These are phyloP conservation scores for Lolium perenne DNA, from an alignment of 176 grass and related monocot genomes.

Conservation along the genomic window DNA sequence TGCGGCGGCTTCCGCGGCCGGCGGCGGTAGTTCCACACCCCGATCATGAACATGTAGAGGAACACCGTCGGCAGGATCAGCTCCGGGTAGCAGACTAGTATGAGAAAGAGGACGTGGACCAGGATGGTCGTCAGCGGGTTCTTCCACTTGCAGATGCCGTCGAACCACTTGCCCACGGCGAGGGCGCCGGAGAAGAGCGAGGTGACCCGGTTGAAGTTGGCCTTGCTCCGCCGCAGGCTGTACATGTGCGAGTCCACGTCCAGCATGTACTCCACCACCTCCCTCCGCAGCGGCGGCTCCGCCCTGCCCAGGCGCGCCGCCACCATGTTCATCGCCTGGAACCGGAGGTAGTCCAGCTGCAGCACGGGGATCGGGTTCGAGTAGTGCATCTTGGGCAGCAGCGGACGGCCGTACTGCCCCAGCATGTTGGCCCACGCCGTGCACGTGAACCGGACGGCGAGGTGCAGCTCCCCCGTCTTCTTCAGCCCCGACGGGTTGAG, in stretches of 20 bases:
- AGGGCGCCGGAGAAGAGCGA: conserved; percentile 52
- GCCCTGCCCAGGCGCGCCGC: conserved; percentile 48
- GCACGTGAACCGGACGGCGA: conserved; percentile 82
- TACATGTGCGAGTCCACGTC: conserved; percentile 82
- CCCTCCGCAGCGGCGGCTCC: conserved; percentile 61
- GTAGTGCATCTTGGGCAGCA: conserved; percentile 90
- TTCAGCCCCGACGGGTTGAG: conserved; percentile 55
- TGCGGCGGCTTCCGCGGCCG: conserved; percentile 58
- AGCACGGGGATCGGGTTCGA: conserved; percentile 58
- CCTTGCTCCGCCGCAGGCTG: conserved; percentile 82
- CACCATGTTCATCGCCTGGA: conserved; percentile 66
- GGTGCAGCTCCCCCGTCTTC: conserved; percentile 79
- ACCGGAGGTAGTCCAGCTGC: conserved; percentile 59
- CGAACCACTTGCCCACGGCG: conserved; percentile 54
- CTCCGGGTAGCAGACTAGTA: conserved; percentile 80
- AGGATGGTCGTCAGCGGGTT: conserved; percentile 74
- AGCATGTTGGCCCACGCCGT: conserved; percentile 81
- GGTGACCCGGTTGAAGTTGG: conserved; percentile 66
- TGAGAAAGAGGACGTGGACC: conserved; percentile 75
- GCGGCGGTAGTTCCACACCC: conserved; percentile 60
- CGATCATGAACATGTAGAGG: conserved; percentile 66
- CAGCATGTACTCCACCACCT: conserved; percentile 93
- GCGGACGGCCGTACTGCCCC: conserved; percentile 51
- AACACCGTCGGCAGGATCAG: conserved; percentile 81
- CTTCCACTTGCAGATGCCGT: conserved; percentile 72